Percentiles rank a stretch among this genome's conserved stretches.
Evolutionary conservation across 257 asterid genomes (phyloP).

Genomic region (Asclepias syriaca): DNA sequence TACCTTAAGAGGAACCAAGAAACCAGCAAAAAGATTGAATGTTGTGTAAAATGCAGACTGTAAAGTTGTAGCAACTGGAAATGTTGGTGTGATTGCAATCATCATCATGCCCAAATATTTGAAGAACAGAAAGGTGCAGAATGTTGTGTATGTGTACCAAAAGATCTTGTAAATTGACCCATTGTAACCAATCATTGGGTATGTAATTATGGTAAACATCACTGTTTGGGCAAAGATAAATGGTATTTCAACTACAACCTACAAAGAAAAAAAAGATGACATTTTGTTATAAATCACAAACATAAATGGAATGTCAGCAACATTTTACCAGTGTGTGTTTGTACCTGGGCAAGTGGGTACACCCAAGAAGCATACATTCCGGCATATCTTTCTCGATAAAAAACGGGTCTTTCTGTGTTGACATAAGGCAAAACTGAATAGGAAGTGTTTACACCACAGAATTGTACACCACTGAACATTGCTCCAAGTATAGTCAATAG

Average conservation of each 20-base stretch:
- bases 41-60: constrained; percentile 48
- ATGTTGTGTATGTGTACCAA: constrained; percentile 43
- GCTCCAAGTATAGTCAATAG: constrained; percentile 45
- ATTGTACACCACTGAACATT: constrained; percentile 29
- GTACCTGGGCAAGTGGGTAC: constrained; percentile 53
- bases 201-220: constrained; percentile 38
- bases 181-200: constrained; percentile 56
- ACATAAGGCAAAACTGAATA: constrained; percentile 41
- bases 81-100: constrained; percentile 48
- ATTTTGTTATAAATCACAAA: not conserved
- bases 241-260: constrained; percentile 54
- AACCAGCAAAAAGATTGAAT: constrained; percentile 53
- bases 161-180: constrained; percentile 43
- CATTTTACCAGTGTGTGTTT: too few species aligned
- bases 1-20: constrained; percentile 49
- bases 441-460: constrained; percentile 48
- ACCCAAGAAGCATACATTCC: constrained; percentile 68
- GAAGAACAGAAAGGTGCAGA: constrained; percentile 45
- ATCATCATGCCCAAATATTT: constrained; percentile 57
- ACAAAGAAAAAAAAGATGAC: not conserved
- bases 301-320: not conserved
- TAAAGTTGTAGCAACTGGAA: constrained; percentile 45
- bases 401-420: constrained; percentile 42
- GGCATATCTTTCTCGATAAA: constrained; percentile 48
- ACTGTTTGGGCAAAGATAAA: constrained; percentile 42